Percentiles rank a stretch among this genome's conserved stretches.
These are phyloP conservation scores for Mycena alexandri DNA, from an alignment of 768 basidiomycete genomes.

Conservation along the genomic window DNA sequence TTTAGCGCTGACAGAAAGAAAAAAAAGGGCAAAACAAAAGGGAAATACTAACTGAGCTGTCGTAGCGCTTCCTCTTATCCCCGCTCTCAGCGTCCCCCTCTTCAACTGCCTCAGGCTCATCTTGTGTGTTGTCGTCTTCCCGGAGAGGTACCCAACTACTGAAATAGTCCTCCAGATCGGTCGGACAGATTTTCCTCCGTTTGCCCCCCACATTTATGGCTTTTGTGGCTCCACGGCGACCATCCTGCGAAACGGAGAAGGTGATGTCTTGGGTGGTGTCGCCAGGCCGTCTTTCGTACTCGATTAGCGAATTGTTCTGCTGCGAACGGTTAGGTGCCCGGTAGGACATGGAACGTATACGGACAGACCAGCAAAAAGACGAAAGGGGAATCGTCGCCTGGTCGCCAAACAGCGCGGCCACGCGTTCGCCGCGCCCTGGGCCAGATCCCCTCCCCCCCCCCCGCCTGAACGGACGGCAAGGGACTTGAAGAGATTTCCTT, in stretches of 20 bases:
- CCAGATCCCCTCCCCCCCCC: too few relatives aligned
- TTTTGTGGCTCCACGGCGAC: background rate
- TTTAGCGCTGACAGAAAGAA: too few relatives aligned
- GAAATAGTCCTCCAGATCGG: background rate
- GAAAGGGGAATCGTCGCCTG: too few relatives aligned
- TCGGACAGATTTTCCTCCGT: background rate
- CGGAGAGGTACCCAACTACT: too few relatives aligned
- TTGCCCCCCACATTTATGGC: background rate
- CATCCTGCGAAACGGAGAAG: background rate
- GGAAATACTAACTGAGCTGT: background rate
- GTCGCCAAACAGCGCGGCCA: too few relatives aligned
- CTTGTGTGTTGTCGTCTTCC: background rate
- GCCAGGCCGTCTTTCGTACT: constrained; percentile 1
- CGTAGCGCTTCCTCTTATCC: constrained; percentile 7
- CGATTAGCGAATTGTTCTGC: background rate
- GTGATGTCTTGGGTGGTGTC: background rate
- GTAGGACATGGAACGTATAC: background rate
- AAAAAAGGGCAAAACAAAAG: background rate
- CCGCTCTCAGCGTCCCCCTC: too few relatives aligned
- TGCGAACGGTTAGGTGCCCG: background rate
- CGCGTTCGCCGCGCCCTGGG: too few relatives aligned
- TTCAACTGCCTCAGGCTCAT: background rate
- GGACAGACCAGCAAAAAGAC: too few relatives aligned
- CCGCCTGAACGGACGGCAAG: too few relatives aligned
- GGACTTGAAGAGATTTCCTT: too few relatives aligned